Evolutionary conservation across 192 early-diverging fungal genomes (phyloP).

Genomic region (Rhizophagus clarus): DNA sequence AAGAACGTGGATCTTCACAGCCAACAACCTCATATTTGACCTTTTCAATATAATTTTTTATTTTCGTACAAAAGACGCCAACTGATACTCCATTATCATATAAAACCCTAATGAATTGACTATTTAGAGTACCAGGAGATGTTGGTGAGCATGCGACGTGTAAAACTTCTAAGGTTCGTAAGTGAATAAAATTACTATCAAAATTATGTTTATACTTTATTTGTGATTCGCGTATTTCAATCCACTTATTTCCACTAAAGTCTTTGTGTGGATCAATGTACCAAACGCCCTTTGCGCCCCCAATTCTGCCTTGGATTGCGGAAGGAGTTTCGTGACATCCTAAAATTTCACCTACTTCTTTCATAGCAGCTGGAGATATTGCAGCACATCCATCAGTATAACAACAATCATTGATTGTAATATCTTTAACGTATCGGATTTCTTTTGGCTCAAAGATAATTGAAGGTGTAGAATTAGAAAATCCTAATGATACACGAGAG

Average conservation of each 20-base stretch:
- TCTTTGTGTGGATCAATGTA: slow-evolving; percentile 30
- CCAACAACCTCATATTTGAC: slow-evolving; percentile 13
- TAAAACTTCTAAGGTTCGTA: slow-evolving; percentile 39
- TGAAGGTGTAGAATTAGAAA: slow-evolving; percentile 36
- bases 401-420: slow-evolving; percentile 21
- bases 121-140: slow-evolving; percentile 33
- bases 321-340: slow-evolving; percentile 31
- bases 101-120: slow-evolving; percentile 39
- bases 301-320: slow-evolving; percentile 44
- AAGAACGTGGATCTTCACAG: slow-evolving; percentile 5
- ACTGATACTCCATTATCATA: slow-evolving; percentile 30
- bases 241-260: slow-evolving; percentile 25
- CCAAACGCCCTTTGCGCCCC: slow-evolving; percentile 42
- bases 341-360: slow-evolving; percentile 28
- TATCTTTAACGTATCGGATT: slow-evolving; percentile 11
- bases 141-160: slow-evolving; percentile 24
- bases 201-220: slow-evolving; percentile 37
- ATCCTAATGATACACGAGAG: slow-evolving; percentile 37
- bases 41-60: slow-evolving; percentile 34
- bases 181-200: slow-evolving; percentile 8
- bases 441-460: slow-evolving; percentile 32
- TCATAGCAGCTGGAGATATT: slow-evolving; percentile 39
- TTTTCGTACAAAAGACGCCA: slow-evolving; percentile 31
- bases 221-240: slow-evolving; percentile 35
- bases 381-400: slow-evolving; percentile 44